Evolutionary conservation across 2,329 filamentous ascomycete genomes (phyloP).

Genomic region (Bipolaris bicolor): DNA sequence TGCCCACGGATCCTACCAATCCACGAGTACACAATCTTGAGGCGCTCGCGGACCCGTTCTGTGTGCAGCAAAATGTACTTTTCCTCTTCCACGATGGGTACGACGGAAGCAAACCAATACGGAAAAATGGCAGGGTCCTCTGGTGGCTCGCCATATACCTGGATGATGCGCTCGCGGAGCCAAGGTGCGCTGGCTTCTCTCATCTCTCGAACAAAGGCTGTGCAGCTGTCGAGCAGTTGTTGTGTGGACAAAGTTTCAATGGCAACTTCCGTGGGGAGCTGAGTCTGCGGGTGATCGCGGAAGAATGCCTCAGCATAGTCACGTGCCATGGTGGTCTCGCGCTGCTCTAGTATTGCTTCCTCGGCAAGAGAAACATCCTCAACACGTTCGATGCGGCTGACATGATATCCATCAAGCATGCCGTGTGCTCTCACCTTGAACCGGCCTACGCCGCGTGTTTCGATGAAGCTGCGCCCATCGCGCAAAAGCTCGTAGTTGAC

Average conservation of each 20-base stretch:
- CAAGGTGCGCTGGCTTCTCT: constrained; percentile 72
- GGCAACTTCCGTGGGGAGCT: constrained; percentile 38
- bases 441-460: constrained; percentile 76
- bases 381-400: constrained; percentile 76
- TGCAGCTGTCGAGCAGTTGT: constrained; percentile 68
- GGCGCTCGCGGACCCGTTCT: constrained; percentile 75
- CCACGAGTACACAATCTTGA: constrained; percentile 85
- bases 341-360: constrained; percentile 76
- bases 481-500: constrained; percentile 73
- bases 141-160: constrained; percentile 78
- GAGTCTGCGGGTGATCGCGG: constrained; percentile 40
- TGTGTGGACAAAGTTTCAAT: constrained; percentile 70
- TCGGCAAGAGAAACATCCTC: constrained; percentile 83
- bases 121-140: constrained; percentile 78
- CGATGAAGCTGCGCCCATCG: constrained; percentile 81
- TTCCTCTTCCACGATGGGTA: constrained; percentile 77
- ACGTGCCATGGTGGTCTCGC: constrained; percentile 62
- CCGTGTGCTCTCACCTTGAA: constrained; percentile 73
- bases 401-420: constrained; percentile 75
- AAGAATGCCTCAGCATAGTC: constrained; percentile 44
- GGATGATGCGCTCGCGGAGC: constrained; percentile 73
- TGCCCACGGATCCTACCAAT: constrained; percentile 73
- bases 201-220: constrained; percentile 73
- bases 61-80: constrained; percentile 78
- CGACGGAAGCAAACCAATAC: constrained; percentile 86